phyloP scores from a whole-genome alignment of 2,329 filamentous ascomycete genomes.

The Ascochyta viciae-villosae region DNA sequence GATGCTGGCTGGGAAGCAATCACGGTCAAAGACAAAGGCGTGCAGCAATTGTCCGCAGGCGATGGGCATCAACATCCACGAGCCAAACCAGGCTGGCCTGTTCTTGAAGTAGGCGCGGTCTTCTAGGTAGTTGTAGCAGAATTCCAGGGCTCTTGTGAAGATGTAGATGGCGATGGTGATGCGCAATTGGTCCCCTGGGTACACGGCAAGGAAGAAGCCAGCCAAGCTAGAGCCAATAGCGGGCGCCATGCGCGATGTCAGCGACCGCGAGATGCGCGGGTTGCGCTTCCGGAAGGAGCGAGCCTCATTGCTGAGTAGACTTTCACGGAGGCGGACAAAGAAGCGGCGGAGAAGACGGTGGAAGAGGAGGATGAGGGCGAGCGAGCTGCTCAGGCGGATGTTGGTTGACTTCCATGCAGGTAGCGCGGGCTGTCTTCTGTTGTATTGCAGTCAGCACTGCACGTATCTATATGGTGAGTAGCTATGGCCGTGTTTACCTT shows the following conservation, averaged over 20 bases:
- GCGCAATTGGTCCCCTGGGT: conserved; percentile 73
- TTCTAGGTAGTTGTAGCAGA: conserved; percentile 83
- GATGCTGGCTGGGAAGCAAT: conserved; percentile 63
- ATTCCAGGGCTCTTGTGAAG: conserved; percentile 82
- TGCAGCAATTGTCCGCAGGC: conserved; percentile 59
- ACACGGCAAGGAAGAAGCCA: conserved; percentile 81
- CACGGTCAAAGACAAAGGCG: conserved; percentile 60
- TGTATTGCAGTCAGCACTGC: conserved; percentile 6
- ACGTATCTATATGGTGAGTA: conserved; percentile 19
- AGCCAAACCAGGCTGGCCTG: conserved; percentile 70
- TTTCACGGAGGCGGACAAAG: conserved; percentile 78
- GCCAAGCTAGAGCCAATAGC: conserved; percentile 90
- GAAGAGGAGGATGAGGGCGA: conserved; percentile 84
- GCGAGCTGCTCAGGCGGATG: conserved; percentile 78
- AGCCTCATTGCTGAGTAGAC: conserved; percentile 80
- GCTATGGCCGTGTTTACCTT: conserved; percentile 1
- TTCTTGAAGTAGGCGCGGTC: conserved; percentile 70
- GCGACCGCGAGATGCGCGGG: conserved; percentile 72
- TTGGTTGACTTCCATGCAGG: conserved; percentile 66
- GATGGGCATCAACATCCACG: conserved; percentile 60
- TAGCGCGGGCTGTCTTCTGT: conserved; percentile 47
- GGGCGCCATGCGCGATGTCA: conserved; percentile 85
- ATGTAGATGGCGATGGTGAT: conserved; percentile 83
- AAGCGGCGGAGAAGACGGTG: conserved; percentile 92
- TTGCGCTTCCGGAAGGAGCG: conserved; percentile 83